These are phyloP conservation scores for Pisolithus thermaeus DNA, from an alignment of 1,284 basidiomycete species.

Conservation along the genomic window DNA sequence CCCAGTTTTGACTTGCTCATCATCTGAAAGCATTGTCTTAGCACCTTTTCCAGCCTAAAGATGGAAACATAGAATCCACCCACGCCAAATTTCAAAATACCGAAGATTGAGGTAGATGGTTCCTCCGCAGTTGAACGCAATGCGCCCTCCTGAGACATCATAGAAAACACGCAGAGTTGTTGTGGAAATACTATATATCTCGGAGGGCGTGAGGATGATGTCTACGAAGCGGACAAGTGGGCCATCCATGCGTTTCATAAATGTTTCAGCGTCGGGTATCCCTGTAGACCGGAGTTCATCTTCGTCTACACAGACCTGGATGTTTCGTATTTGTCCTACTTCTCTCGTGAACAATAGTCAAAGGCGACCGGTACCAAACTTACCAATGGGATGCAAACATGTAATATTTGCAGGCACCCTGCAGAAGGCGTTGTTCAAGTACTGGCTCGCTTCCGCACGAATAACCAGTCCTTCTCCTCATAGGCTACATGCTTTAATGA, in stretches of 20 bases:
- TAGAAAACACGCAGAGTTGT: slow-evolving; percentile 83
- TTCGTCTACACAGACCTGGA: slow-evolving; percentile 54
- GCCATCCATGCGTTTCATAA: slow-evolving; percentile 50
- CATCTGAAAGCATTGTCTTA: slow-evolving; percentile 45
- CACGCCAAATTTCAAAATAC: slow-evolving; percentile 87
- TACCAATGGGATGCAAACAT: too few species aligned
- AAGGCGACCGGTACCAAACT: too few species aligned
- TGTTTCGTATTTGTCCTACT: too few species aligned
- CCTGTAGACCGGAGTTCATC: slow-evolving; percentile 65
- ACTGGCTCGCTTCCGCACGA: too few species aligned
- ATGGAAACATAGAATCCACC: slow-evolving; percentile 28
- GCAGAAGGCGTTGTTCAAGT: too few species aligned
- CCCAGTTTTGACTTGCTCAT: slow-evolving; percentile 58
- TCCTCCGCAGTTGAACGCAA: slow-evolving; percentile 92
- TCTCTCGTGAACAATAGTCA: too few species aligned
- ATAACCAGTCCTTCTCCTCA: too few species aligned
- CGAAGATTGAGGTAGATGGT: slow-evolving; percentile 88
- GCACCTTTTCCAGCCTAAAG: not conserved
- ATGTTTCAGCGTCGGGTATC: slow-evolving; percentile 42
- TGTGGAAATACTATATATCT: slow-evolving; percentile 59
- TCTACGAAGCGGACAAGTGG: slow-evolving; percentile 62
- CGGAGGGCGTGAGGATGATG: slow-evolving; percentile 50
- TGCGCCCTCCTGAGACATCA: slow-evolving; percentile 77
- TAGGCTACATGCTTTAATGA: slow-evolving; percentile 65
- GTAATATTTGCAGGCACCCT: too few species aligned